Evolutionary conservation across 352 stramenopile genomes (phyloP), one percentile per base, ranked within the genome.

Genomic region (Globisporangium parvum): DNA sequence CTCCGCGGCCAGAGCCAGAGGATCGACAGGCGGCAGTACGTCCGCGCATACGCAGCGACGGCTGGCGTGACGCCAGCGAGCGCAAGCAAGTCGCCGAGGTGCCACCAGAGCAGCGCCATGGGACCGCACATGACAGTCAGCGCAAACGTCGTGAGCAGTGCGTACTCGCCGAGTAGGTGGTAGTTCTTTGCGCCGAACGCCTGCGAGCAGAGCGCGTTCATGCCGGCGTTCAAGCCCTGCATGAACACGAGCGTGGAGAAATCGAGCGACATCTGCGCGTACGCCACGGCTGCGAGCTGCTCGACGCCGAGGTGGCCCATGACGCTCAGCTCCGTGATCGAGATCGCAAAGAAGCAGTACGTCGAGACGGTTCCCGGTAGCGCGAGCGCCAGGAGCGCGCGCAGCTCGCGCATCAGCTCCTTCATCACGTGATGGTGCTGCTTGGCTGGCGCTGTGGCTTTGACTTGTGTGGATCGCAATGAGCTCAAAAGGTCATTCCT

Each of bases 171-270:
- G n/a, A 91, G 57, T 21, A 95, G 51, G 17, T 80, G 63, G 48
- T 72, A 91, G 66, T 95, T 94, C 51, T 85, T 85, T 51, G 85
- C 83, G 18, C 87, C 87, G 47, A 93, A 91, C 21, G 86, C 86
- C 55, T 96, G 86, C 46, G 81, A 91, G 59, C 73, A 89, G 20
- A 96, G 75, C 47, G 80, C 64, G 59, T 90, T 94, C 60, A 93
- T 80, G 26, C 82, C 82, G 47, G 79, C 67, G 55, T 88, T 89
- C 53, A 93, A 87, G 42, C 83, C 75, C 53, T 91, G 82, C 75
- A 88, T 89, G 58, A 88, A 83, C 21, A 93, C 66, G 33, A 89
- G 73, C 45, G 80, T 86, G 11, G 75, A 82, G 40, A 93, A 75
- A 50, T 92, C 79, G 48, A 92, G 71, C 28, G 80, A 76, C 69